A percentile compares a stretch with the other conserved stretches of the same genome.
These are phyloP conservation scores for Artemisia argyi DNA, from an alignment of 129 eudicot species.

Conservation along the genomic window DNA sequence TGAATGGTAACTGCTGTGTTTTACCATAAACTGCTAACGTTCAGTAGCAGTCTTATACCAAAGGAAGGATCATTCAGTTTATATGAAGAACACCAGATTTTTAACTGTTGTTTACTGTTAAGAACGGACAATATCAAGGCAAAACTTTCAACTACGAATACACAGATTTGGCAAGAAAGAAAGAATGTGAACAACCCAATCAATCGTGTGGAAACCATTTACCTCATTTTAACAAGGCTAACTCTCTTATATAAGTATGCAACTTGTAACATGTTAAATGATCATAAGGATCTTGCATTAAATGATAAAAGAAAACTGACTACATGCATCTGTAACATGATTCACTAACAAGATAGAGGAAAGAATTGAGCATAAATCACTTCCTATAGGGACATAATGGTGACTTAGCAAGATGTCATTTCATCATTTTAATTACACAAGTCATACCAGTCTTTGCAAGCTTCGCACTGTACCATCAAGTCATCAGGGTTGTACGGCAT, in stretches of 20 bases:
- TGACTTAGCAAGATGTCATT: not conserved
- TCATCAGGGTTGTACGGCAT: slow-evolving; percentile 74
- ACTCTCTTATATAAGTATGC: not conserved
- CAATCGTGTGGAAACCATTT: slow-evolving; percentile 3
- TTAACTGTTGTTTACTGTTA: too few relatives aligned
- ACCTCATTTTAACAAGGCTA: not conserved
- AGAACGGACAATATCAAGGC: too few relatives aligned
- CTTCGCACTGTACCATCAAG: slow-evolving; percentile 64
- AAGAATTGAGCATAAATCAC: not conserved
- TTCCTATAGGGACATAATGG: too few relatives aligned
- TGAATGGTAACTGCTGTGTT: too few relatives aligned
- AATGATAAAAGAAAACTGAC: too few relatives aligned
- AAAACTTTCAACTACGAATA: not conserved
- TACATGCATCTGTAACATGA: not conserved
- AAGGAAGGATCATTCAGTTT: too few relatives aligned
- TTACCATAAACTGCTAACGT: too few relatives aligned
- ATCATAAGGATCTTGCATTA: too few relatives aligned
- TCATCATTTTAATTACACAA: not conserved
- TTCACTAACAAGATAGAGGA: not conserved
- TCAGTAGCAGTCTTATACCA: too few relatives aligned
- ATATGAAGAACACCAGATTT: too few relatives aligned
- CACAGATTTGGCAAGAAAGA: not conserved
- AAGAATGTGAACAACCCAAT: not conserved
- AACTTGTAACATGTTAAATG: too few relatives aligned
- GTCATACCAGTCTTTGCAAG: slow-evolving; percentile 70